Percentiles rank a stretch among this genome's conserved stretches.
Evolutionary conservation across 2,329 filamentous ascomycete species (phyloP).

Genomic region (Colletotrichum melonis): DNA sequence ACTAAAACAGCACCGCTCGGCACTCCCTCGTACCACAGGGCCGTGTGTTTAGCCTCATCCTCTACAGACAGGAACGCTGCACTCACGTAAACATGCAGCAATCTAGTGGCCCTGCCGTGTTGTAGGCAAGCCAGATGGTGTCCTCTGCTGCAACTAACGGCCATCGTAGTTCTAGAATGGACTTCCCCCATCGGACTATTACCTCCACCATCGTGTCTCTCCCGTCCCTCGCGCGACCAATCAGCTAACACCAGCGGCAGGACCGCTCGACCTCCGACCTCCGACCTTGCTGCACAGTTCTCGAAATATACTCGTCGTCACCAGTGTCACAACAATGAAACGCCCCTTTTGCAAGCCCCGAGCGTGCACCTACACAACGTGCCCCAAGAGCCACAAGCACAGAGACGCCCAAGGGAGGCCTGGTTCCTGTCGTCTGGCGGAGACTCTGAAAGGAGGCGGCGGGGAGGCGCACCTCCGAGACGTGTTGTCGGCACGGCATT

Average conservation of each 20-base stretch:
- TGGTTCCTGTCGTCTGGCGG: neutral
- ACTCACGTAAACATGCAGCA: constrained; percentile 9
- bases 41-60: constrained; percentile 34
- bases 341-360: constrained; percentile 34
- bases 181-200: constrained; percentile 35
- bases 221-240: constrained; percentile 18
- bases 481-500: constrained; percentile 26
- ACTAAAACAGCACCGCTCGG: constrained; percentile 34
- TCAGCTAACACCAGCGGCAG: constrained; percentile 1
- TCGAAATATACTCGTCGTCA: constrained; percentile 33
- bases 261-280: constrained; percentile 31
- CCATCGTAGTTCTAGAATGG: constrained; percentile 33
- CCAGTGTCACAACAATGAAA: constrained; percentile 35
- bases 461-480: constrained; percentile 20
- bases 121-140: constrained; percentile 9
- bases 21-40: constrained; percentile 23
- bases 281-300: constrained; percentile 19
- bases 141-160: constrained; percentile 24
- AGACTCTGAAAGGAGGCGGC: neutral
- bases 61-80: constrained; percentile 3
- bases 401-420: constrained; percentile 22
- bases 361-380: constrained; percentile 22
- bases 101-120: neutral
- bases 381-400: constrained; percentile 25
- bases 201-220: constrained; percentile 11